Base-by-base conservation (phyloP, 2,329 filamentous ascomycete species). In the Colletotrichum limetticola region DNA sequence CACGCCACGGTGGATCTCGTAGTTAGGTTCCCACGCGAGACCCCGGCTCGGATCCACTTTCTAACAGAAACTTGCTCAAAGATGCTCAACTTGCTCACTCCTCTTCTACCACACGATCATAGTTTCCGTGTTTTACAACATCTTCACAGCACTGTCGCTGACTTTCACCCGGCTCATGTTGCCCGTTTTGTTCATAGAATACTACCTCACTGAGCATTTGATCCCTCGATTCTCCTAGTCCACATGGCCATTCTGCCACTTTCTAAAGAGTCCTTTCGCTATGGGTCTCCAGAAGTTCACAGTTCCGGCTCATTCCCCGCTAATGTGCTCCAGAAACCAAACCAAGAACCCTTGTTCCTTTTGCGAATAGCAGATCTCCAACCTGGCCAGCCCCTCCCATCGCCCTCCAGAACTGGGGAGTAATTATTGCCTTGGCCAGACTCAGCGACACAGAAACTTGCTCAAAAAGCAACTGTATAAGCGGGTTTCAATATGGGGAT, bases 1-100 rank as follows among this genome's bases (percentile, higher is more conserved):
- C 12, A 14, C 24, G 16, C 49, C 32, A 57, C 7, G 14, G 52
- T 65, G 62, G 60, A 24, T 3, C 24, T 16, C 11, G 22, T 56
- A 24, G 53, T 56, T 22, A 16, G 24, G 7, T 8, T 61, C 28
- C 8, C 56, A 22, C 4, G 62, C 30, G 28, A 3, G 11, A 28
- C 56, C 46, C 61, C 64, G 28, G 22, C 16, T 11, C n/a, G 11
- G 57, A n/a, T 35, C 70, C 70, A 59, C 66, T 72, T 70, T 64
- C 59, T 42, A 42, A 30, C 59, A 69, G 57, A 82, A 82, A 82
- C 78, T 75, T 82, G 81, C 81, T 82, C 81, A 82, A 81, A 80
- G 66, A 68, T 82, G 81, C 81, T 82, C 81, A 81, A 58, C 75
- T 67, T 65, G 42, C 68, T 62, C 68, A 67, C 32, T 71, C 55